Evolutionary conservation across 73 alveolate species (phyloP), one percentile per base, ranked within the genome.

Genomic region (Paramecium tetraurelia): DNA sequence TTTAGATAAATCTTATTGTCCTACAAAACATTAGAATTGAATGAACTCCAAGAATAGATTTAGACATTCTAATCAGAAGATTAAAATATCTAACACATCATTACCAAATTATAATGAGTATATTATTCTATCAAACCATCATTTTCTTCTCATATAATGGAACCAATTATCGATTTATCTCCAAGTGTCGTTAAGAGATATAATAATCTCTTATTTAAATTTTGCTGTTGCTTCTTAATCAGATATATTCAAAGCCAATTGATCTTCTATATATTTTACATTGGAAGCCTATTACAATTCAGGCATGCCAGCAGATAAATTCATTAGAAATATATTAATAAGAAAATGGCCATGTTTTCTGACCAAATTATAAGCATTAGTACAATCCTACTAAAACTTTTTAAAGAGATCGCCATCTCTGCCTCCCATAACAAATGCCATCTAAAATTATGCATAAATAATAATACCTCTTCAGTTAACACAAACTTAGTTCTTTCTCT

Each of bases 221-320:
- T 96, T 95, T 8, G 92, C 92, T 22, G 92, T 92, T 21, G 98
- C 99, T 75, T 96, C 97, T 41, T 95, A 87, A 72, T 96, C 99
- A 35, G 96, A 48, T 31, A 86, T 57, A 36, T 70, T 88, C 0
- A 96, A 57, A 50, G 87, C 85, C 22, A 94, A 59, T 59, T 93
- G 46, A 84, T 93, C 76, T 44, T 90, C 83, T 83, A 96, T 76
- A 93, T 92, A 95, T 94, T 90, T 94, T 50, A 97, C 93, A 84
- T 96, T 92, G 18, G 95, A 85, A 76, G 96, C 97, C 59, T 77
- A 71, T n/a, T 97, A 72, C 46, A 98, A 94, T 93, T 98, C 99
- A 22, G 97, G 98, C 85, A 98, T 98, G 1, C 99, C 99, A 36
- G 99, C 96, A 71, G 95, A 93, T 75, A 98, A 92, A 98, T 97